Evolutionary conservation across 2,329 filamentous ascomycete genomes (phyloP).

Genomic region (Lasiodiplodia theobromae): DNA sequence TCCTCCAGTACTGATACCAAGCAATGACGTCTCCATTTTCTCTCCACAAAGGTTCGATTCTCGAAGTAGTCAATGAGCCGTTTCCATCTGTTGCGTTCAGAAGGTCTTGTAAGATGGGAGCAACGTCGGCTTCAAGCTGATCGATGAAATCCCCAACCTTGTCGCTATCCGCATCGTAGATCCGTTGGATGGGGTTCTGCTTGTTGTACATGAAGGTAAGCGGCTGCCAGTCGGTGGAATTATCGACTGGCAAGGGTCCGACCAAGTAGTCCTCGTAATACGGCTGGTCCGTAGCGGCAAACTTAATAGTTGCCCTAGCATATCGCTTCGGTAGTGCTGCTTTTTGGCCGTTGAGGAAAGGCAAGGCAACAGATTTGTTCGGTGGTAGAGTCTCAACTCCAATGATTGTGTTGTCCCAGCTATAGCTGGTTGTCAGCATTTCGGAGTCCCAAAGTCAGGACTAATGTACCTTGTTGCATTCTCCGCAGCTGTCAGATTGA

Average conservation of each 20-base stretch:
- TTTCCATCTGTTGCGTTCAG: constrained; percentile 51
- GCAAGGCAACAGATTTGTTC: neutral
- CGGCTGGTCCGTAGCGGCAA: constrained; percentile 35
- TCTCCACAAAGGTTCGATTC: constrained; percentile 48
- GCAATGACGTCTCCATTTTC: constrained; percentile 52
- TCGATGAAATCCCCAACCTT: constrained; percentile 51
- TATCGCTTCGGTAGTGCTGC: neutral
- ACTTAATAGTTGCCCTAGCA: neutral
- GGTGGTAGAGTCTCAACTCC: neutral
- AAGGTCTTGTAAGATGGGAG: neutral
- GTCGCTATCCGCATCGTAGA: constrained; percentile 47
- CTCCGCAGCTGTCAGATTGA: neutral
- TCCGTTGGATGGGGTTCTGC: constrained; percentile 50
- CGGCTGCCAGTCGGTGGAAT: constrained; percentile 49
- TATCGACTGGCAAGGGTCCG: constrained; percentile 57
- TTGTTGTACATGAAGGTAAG: constrained; percentile 31
- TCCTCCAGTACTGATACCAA: constrained; percentile 58
- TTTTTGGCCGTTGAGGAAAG: neutral
- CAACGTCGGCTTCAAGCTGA: neutral
- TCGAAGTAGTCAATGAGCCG: constrained; percentile 49
- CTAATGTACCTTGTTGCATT: neutral
- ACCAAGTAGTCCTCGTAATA: constrained; percentile 55
- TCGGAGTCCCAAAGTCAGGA: neutral
- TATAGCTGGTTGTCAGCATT: neutral
- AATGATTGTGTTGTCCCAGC: neutral